Evolutionary conservation across 148 eudicot species (phyloP).

Genomic region (Diospyros lotus): DNA sequence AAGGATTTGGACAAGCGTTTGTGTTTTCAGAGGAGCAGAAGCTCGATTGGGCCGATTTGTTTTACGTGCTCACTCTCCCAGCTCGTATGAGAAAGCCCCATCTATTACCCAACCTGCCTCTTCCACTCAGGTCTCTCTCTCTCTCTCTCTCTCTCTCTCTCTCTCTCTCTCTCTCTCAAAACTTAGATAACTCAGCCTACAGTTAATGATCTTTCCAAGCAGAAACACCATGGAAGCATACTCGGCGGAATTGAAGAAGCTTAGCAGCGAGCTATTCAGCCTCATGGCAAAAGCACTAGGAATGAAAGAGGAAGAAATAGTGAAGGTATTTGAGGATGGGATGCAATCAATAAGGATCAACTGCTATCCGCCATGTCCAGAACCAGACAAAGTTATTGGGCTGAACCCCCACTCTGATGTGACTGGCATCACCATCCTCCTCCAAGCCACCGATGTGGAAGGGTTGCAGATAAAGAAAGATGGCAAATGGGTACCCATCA

Average conservation of each 20-base stretch:
- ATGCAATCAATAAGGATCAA: conserved; percentile 22
- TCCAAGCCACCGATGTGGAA: conserved; percentile 15
- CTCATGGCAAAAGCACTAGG: conserved; percentile 14
- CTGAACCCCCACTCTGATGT: conserved; percentile 16
- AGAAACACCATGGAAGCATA: conserved; percentile 19
- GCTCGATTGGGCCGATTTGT: conserved; percentile 22
- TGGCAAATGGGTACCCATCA: conserved; percentile 19
- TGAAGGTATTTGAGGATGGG: conserved; percentile 18
- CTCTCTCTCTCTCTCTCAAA: not conserved
- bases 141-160: not conserved
- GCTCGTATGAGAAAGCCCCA: conserved; percentile 25
- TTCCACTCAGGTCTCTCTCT: conserved; percentile 25
- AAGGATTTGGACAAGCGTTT: conserved; percentile 24
- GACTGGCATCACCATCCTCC: conserved; percentile 15
- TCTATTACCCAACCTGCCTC: conserved; percentile 27
- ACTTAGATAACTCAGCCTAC: not conserved
- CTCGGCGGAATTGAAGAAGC: conserved; percentile 16
- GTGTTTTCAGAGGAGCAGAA: conserved; percentile 13
- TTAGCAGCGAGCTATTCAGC: conserved; percentile 11
- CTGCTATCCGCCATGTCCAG: conserved; percentile 21
- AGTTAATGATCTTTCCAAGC: not conserved
- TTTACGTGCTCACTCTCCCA: conserved; percentile 32
- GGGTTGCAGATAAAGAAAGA: conserved; percentile 19
- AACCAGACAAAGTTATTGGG: conserved; percentile 17
- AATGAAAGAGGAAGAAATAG: conserved; percentile 13